Evolutionary conservation across 192 early-diverging fungal species (phyloP).

Genomic region (Spizellomyces sp.): DNA sequence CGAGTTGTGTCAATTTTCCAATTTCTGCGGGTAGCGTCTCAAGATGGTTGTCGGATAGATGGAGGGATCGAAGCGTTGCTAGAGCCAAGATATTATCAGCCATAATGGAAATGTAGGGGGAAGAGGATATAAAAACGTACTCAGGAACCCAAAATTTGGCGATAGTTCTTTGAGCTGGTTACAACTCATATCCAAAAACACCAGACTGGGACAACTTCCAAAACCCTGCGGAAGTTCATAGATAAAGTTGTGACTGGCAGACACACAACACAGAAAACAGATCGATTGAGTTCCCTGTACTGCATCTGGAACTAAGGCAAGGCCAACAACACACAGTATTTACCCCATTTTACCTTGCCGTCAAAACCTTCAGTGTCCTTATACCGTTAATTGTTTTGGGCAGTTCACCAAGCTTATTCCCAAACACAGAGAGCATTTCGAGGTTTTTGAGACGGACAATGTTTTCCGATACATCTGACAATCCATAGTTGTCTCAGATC

Average conservation of each 20-base stretch:
- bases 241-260: slow-evolving; percentile 35
- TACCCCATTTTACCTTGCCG: slow-evolving; percentile 12
- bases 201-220: slow-evolving; percentile 37
- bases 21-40: slow-evolving; percentile 42
- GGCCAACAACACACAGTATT: no score
- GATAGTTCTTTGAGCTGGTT: slow-evolving; percentile 44
- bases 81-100: not conserved
- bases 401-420: slow-evolving; percentile 41
- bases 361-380: slow-evolving; percentile 25
- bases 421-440: slow-evolving; percentile 40
- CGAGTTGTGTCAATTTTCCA: slow-evolving; percentile 37
- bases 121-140: not conserved
- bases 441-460: slow-evolving; percentile 29
- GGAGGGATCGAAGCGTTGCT: slow-evolving; percentile 39
- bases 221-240: slow-evolving; percentile 46
- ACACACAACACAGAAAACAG: no score
- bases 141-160: slow-evolving; percentile 46
- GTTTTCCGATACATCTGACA: slow-evolving; percentile 29
- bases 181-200: slow-evolving; percentile 40
- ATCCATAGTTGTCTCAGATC: not conserved
- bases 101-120: not conserved
- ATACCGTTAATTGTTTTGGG: slow-evolving; percentile 31
- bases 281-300: no score
- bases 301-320: no score
- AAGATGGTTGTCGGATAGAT: slow-evolving; percentile 45